phyloP scores from a whole-genome alignment of 176 grass and related monocot species.

The Carex parvula region DNA sequence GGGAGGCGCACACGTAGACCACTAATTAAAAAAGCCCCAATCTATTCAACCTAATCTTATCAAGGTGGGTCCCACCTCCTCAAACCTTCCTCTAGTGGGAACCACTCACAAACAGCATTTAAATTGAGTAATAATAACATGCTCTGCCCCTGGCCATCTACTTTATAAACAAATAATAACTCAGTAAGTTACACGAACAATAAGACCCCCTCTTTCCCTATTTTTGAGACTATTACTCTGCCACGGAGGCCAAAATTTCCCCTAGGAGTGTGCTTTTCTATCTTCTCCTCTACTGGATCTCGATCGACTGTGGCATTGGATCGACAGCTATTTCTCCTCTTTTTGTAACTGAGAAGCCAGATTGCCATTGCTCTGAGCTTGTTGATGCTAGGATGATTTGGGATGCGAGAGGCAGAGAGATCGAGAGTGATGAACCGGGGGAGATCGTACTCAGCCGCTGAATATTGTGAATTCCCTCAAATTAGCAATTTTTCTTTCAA shows the following conservation, averaged over 20 bases:
- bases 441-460: background rate
- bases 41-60: conserved; percentile 18
- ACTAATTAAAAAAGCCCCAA: background rate
- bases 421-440: background rate
- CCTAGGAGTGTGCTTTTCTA: background rate
- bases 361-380: background rate
- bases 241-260: background rate
- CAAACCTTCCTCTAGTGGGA: background rate
- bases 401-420: background rate
- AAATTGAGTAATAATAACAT: background rate
- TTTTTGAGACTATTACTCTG: background rate
- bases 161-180: conserved; percentile 9
- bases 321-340: background rate
- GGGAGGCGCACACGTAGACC: conserved; percentile 30
- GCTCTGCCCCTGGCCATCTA: background rate
- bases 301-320: background rate
- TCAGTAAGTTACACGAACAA: background rate
- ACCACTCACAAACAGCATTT: background rate
- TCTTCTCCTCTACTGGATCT: background rate
- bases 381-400: background rate
- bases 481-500: background rate
- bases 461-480: background rate
- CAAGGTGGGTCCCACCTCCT: background rate
- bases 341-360: background rate
- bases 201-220: background rate